These are phyloP conservation scores for Sclerotinia nivalis DNA, from an alignment of 2,329 filamentous ascomycete species.

Conservation along the genomic window DNA sequence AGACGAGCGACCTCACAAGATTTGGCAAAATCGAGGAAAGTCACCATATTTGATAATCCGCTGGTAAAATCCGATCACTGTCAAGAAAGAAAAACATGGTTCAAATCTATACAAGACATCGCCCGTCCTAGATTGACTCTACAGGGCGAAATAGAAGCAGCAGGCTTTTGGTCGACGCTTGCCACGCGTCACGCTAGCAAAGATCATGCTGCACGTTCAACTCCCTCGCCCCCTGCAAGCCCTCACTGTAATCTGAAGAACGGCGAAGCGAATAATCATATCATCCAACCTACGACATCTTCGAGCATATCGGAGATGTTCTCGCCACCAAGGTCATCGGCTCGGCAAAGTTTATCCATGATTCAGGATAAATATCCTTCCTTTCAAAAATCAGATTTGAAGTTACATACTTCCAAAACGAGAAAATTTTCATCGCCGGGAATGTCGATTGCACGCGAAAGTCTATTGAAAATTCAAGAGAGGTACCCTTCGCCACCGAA, in stretches of 20 bases:
- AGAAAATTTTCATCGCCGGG: neutral
- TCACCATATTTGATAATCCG: conserved; percentile 24
- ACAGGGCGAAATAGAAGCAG: neutral
- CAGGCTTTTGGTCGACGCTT: conserved; percentile 1
- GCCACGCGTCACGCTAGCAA: conserved; percentile 4
- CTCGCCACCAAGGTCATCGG: neutral
- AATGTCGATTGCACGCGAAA: neutral
- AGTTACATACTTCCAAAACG: neutral
- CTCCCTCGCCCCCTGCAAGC: conserved; percentile 1
- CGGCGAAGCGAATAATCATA: neutral
- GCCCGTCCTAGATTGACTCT: neutral
- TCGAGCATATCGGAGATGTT: neutral
- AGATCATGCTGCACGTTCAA: neutral
- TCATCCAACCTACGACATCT: neutral
- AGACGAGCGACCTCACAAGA: conserved; percentile 26
- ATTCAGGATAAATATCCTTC: conserved; percentile 2
- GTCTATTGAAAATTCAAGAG: conserved; percentile 15
- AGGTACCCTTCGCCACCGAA: conserved; percentile 21
- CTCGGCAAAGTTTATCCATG: conserved; percentile 7
- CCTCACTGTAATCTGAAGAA: neutral
- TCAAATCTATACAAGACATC: conserved; percentile 1
- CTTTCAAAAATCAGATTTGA: neutral
- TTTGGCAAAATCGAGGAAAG: conserved; percentile 27
- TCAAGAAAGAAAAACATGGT: conserved; percentile 13
- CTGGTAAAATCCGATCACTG: conserved; percentile 19